Evolutionary conservation across 768 basidiomycete species (phyloP).

Genomic region (Rhizopogon vinicolor): DNA sequence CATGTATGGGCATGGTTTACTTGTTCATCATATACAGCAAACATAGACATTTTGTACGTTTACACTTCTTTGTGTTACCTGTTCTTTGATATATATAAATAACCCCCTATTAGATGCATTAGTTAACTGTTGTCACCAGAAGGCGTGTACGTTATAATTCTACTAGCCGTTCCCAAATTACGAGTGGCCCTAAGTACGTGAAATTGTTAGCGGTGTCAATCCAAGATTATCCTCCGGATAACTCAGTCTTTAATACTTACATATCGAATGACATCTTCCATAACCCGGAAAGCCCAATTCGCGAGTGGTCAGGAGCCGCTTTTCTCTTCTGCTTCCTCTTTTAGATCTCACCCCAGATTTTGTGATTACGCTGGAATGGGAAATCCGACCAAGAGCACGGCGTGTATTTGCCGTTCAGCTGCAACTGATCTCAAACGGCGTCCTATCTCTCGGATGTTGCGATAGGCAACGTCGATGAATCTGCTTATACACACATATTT

Average conservation of each 20-base stretch:
- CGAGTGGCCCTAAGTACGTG: background rate
- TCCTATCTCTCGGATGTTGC: background rate
- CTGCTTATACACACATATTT: background rate
- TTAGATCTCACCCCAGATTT: conserved; percentile 1
- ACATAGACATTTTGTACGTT: background rate
- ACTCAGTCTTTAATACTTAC: background rate
- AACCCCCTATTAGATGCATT: background rate
- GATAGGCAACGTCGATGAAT: background rate
- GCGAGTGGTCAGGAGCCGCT: background rate
- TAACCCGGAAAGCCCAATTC: background rate
- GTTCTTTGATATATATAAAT: background rate
- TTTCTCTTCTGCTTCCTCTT: background rate
- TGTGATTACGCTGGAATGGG: background rate
- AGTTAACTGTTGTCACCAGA: background rate
- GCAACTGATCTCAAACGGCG: background rate
- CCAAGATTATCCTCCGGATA: background rate
- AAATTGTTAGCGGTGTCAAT: background rate
- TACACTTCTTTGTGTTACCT: background rate
- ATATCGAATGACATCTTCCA: background rate
- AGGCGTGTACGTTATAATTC: background rate
- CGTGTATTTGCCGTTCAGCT: background rate
- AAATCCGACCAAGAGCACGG: background rate
- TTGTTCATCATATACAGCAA: background rate
- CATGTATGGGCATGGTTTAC: background rate
- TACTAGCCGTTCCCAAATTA: background rate